A percentile compares a stretch with the other conserved stretches of the same genome.
phyloP scores from a whole-genome alignment of 176 grass and related monocot genomes.

The Pontederia crassipes region DNA sequence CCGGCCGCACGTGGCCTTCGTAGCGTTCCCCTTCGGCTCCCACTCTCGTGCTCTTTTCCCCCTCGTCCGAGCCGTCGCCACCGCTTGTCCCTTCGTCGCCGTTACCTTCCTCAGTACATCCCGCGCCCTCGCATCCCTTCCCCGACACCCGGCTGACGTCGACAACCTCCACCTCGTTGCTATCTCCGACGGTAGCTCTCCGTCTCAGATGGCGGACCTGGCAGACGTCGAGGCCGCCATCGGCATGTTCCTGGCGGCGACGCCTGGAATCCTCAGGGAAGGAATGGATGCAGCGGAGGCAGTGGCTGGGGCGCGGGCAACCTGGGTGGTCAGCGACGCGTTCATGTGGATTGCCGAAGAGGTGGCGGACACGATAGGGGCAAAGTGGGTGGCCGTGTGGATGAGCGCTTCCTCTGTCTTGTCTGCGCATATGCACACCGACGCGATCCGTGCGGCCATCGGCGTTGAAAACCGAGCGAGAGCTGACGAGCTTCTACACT shows the following conservation, averaged over 20 bases:
- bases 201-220: neutral
- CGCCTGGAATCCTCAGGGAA: neutral
- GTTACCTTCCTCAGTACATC: slow-evolving; percentile 25
- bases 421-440: slow-evolving; percentile 12
- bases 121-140: slow-evolving; percentile 13
- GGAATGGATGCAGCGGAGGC: slow-evolving; percentile 3
- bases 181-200: slow-evolving; percentile 4
- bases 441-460: slow-evolving; percentile 12
- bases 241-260: slow-evolving; percentile 21
- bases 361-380: neutral
- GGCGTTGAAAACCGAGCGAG: slow-evolving; percentile 18
- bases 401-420: slow-evolving; percentile 9
- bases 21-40: slow-evolving; percentile 22
- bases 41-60: slow-evolving; percentile 11
- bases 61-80: slow-evolving; percentile 19
- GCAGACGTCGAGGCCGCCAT: slow-evolving; percentile 1
- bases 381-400: slow-evolving; percentile 19
- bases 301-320: neutral
- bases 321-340: slow-evolving; percentile 24
- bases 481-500: slow-evolving; percentile 9
- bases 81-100: neutral
- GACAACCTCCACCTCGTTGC: slow-evolving; percentile 14
- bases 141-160: neutral
- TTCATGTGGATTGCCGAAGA: slow-evolving; percentile 21
- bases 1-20: slow-evolving; percentile 16